A percentile compares a stretch with the other conserved stretches of the same genome.
These are phyloP conservation scores for Globisporangium radiosum DNA, from an alignment of 352 stramenopile species.

Conservation along the genomic window DNA sequence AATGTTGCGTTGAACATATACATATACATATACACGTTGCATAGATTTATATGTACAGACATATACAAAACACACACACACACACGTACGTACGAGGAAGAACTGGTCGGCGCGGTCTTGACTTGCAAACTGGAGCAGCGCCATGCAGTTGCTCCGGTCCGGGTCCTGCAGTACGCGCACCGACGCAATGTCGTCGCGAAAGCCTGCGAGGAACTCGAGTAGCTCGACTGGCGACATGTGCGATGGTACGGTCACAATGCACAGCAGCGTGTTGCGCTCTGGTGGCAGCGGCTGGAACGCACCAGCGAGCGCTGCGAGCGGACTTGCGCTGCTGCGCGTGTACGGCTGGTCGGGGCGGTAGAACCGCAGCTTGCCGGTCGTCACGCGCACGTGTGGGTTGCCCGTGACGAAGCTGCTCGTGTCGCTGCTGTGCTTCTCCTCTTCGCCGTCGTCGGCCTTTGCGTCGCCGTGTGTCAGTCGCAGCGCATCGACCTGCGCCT, in stretches of 20 bases:
- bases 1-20: too few species aligned
- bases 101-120: constrained; percentile 82
- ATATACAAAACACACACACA: too few species aligned
- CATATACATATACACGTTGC: too few species aligned
- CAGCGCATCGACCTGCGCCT: constrained; percentile 1
- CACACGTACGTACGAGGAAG: constrained; percentile 29
- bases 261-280: constrained; percentile 74
- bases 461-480: not conserved
- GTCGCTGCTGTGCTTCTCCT: constrained; percentile 23
- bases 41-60: too few species aligned
- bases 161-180: constrained; percentile 80
- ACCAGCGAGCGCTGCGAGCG: constrained; percentile 6
- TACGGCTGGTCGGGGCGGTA: constrained; percentile 68
- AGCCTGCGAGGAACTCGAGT: constrained; percentile 75
- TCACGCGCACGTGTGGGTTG: constrained; percentile 74
- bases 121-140: constrained; percentile 74
- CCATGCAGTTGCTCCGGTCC: constrained; percentile 80
- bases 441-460: constrained; percentile 1
- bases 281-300: constrained; percentile 34
- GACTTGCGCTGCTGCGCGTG: constrained; percentile 5
- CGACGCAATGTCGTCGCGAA: constrained; percentile 63
- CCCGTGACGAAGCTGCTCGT: constrained; percentile 58
- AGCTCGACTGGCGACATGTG: constrained; percentile 85
- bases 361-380: constrained; percentile 75
- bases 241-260: constrained; percentile 73